Evolutionary conservation across 1,284 basidiomycete genomes (phyloP), one percentile per base, ranked within the genome.

Genomic region (Cryptococcus depauperatus): DNA sequence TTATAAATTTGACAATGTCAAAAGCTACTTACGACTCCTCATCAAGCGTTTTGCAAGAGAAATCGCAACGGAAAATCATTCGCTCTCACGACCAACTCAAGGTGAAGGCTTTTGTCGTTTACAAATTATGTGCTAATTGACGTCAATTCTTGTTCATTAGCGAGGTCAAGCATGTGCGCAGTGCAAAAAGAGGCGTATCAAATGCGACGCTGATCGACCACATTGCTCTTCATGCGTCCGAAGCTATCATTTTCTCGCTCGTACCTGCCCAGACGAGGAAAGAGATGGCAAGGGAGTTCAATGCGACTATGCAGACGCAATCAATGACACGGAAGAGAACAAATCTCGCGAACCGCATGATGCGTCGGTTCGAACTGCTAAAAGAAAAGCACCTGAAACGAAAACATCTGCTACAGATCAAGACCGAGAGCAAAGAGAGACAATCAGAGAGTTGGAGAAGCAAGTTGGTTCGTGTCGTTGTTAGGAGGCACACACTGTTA

Each of bases 211-310:
- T 10, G 52, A 26, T 9, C 50, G 55, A 46, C 51, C 57, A 1
- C 54, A 55, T 27, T 61, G 59, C 37, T 48, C 54, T 16, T 50
- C 50, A 5, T 61, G 59, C 34, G 44, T 56, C 3, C 40, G 55
- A 22, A 50, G 48, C 25, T 59, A 46, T 29, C 46, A 51, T 16
- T 59, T 57, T 34, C 43, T 52, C 5, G 44, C 48, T 14, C 18
- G 55, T 19, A 64, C 62, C 1, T 57, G 63, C 27, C 64, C 64
- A 3, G 57, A 64, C 25, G 48, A 52, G 9, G 53, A 57, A 30
- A 56, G 62, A 25, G 62, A 64, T 30, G 46, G 54, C 0, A 47
- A 51, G n/a, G 64, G 61, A 16, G 53, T 66, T 4, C 57, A 60
- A 34, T 64, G 62, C 35, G 50, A 41, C 18, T 64, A 66, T 29